Percentiles rank a stretch among this genome's conserved stretches.
Evolutionary conservation across 129 eudicot genomes (phyloP).

Genomic region (Flaveria trinervia): DNA sequence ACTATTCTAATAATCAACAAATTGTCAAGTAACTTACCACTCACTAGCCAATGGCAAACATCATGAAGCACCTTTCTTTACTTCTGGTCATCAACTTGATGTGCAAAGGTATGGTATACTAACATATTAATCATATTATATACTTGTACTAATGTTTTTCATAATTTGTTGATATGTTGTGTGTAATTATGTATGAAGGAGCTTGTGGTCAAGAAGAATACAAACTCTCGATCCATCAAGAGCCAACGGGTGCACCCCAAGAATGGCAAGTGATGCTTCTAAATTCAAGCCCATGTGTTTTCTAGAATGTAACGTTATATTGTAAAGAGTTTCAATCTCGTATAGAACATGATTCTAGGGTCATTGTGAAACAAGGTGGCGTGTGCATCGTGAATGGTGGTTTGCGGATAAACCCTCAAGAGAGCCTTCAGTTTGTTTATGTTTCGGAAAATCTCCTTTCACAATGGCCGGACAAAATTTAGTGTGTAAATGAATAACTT

Average conservation of each 20-base stretch:
- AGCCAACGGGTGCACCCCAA: not conserved
- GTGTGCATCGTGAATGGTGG: not conserved
- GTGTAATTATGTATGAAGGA: not conserved
- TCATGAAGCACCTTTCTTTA: not conserved
- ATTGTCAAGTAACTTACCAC: not conserved
- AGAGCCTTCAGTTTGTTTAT: not conserved
- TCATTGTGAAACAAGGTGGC: not conserved
- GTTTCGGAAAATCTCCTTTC: not conserved
- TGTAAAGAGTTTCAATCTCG: conserved; percentile 24
- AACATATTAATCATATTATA: not conserved
- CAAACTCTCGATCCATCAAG: not conserved
- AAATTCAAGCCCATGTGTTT: conserved; percentile 19
- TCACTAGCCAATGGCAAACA: not conserved
- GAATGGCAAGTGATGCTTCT: conserved; percentile 16
- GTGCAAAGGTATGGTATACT: not conserved
- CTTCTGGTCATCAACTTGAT: not conserved
- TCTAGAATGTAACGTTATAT: not conserved
- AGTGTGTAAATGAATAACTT: not conserved
- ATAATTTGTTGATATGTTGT: not conserved
- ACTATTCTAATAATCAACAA: too few relatives aligned
- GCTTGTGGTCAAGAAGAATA: not conserved
- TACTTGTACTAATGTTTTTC: not conserved
- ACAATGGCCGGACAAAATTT: not conserved
- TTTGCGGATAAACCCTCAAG: not conserved
- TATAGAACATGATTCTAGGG: not conserved